phyloP scores from a whole-genome alignment of 2,329 filamentous ascomycete genomes.

The Cladophialophora bantiana region DNA sequence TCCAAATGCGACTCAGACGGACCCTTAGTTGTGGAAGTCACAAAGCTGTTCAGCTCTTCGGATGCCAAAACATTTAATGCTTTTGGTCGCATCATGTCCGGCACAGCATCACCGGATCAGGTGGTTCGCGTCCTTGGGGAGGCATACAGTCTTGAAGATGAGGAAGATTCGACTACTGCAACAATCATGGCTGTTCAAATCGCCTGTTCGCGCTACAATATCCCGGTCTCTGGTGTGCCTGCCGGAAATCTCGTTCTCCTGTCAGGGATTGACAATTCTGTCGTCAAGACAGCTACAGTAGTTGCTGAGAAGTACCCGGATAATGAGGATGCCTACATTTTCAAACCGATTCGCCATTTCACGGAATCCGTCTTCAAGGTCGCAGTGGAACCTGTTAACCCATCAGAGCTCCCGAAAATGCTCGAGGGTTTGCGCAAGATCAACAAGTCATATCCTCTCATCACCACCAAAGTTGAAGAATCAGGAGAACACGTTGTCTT shows the following conservation, averaged over 20 bases:
- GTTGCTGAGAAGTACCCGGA: constrained; percentile 80
- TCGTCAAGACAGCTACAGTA: constrained; percentile 95
- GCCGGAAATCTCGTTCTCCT: constrained; percentile 94
- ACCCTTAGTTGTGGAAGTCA: constrained; percentile 87
- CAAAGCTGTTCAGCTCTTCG: constrained; percentile 87
- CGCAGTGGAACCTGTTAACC: constrained; percentile 96
- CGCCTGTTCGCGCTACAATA: constrained; percentile 89
- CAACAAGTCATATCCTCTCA: constrained; percentile 96
- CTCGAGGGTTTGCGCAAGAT: constrained; percentile 94
- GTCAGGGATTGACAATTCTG: constrained; percentile 93
- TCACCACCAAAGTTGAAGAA: constrained; percentile 97
- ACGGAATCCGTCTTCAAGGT: constrained; percentile 98
- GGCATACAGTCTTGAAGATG: constrained; percentile 93
- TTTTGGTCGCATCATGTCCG: constrained; percentile 90
- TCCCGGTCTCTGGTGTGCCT: constrained; percentile 88
- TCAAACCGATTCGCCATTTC: constrained; percentile 90
- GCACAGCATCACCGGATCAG: constrained; percentile 80
- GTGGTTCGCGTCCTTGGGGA: constrained; percentile 92
- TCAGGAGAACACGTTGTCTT: constrained; percentile 95
- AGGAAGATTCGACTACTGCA: constrained; percentile 93
- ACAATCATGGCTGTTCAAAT: constrained; percentile 88
- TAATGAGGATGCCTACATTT: constrained; percentile 92
- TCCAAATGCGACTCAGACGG: constrained; percentile 84
- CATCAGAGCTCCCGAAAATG: constrained; percentile 98
- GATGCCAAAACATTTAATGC: constrained; percentile 93